Evolutionary conservation across 2,329 filamentous ascomycete species (phyloP), one percentile per base, ranked within the genome.

Genomic region (Fusarium scirpi): DNA sequence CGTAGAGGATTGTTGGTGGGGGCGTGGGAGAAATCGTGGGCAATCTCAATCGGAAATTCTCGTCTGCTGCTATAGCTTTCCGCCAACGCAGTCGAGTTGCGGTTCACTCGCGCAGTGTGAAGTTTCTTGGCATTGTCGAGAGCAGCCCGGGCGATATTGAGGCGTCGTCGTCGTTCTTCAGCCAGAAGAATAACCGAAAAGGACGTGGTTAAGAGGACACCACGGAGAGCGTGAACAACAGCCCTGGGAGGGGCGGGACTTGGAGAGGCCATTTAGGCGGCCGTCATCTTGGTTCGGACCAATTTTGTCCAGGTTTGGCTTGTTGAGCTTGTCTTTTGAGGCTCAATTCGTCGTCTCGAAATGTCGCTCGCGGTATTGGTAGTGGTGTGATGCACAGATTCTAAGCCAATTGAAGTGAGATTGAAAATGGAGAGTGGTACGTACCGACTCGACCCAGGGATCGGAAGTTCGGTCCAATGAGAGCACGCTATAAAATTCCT

Each of bases 141-240:
- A 18, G 85, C 84, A 22, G 84, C 80, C 46, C 81, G 81, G 34
- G 85, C 82, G 46, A 86, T 80, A 58, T 84, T 84, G 65, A 88
- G 84, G 27, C 86, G 84, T 61, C 85, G 85, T 63, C 86, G 83
- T 49, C 86, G 85, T 76, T 89, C 87, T 77, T 89, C 86, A 61
- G 87, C 81, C 58, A 89, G 79, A 27, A 87, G 76, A 52, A 84
- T 82, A 58, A 89, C 81, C 44, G 86, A 88, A 74, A 86, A 89
- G 11, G 86, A 87, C 4, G 86, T 88, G 53, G 86, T 87, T 18
- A 89, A 78, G 58, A 87, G 82, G 62, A 88, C 82, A 67, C 86
- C 84, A 65, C 86, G 85, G 38, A 89, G 84, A 62, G 86, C 84
- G 76, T 85, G 84, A 69, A 89, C 81, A 62, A 84, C 85, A 63